These are phyloP conservation scores for Vitis hybrid DNA, from an alignment of 177 flowering plant species.

Conservation along the genomic window DNA sequence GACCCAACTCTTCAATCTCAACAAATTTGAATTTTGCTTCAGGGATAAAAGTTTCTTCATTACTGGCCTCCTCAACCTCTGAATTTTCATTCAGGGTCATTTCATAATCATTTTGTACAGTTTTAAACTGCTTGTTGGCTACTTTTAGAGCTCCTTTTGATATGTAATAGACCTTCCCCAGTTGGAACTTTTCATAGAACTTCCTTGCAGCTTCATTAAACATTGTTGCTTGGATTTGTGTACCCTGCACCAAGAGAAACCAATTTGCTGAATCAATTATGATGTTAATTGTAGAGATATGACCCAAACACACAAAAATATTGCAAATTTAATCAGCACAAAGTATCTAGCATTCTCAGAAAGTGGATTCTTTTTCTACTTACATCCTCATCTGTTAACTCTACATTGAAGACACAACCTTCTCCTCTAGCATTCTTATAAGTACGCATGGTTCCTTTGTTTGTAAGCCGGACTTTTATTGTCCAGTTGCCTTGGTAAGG, in stretches of 20 bases:
- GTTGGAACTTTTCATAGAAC: conserved; percentile 68
- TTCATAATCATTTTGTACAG: conserved; percentile 94
- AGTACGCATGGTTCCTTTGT: conserved; percentile 73
- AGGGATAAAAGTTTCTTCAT: conserved; percentile 69
- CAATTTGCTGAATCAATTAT: not conserved
- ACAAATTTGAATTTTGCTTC: conserved; percentile 78
- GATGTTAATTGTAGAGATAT: not conserved
- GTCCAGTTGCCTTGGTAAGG: conserved; percentile 98
- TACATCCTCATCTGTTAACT: conserved; percentile 94
- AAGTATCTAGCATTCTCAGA: not conserved
- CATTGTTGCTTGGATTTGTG: conserved; percentile 97
- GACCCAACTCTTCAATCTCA: conserved; percentile 76
- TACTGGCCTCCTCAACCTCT: conserved; percentile 76
- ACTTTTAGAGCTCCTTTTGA: conserved; percentile 76
- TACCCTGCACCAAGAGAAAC: conserved; percentile 59
- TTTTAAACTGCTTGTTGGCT: conserved; percentile 88
- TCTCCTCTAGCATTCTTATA: conserved; percentile 87
- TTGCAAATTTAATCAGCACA: too few relatives aligned
- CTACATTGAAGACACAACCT: conserved; percentile 92
- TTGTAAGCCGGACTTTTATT: conserved; percentile 81
- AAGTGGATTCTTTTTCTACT: conserved; percentile 16
- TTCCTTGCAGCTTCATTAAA: conserved; percentile 88
- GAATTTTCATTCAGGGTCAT: conserved; percentile 91
- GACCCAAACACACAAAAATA: not conserved
- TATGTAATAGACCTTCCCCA: conserved; percentile 90